Evolutionary conservation across 2,329 filamentous ascomycete species (phyloP).

Genomic region (Coniochaeta pulveracea): DNA sequence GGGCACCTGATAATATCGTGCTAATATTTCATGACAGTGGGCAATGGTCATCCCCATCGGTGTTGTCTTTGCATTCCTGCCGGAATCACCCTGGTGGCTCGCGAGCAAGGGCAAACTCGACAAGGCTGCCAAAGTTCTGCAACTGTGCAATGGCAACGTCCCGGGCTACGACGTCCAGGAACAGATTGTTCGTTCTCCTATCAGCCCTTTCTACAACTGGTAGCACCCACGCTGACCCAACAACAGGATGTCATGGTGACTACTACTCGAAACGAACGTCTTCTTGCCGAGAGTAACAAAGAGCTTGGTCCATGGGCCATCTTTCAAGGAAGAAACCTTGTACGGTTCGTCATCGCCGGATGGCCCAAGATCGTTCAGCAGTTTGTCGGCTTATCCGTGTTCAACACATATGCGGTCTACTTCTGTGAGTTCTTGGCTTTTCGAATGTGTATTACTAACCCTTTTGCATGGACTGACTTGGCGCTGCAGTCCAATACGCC

Average conservation of each 20-base stretch:
- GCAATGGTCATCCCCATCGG: too few species aligned
- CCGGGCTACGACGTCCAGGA: slow-evolving; percentile 5
- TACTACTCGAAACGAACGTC: too few species aligned
- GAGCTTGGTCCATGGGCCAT: too few species aligned
- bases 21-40: too few species aligned
- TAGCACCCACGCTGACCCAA: too few species aligned
- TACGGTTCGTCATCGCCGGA: slow-evolving; percentile 17
- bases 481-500: slow-evolving; percentile 29
- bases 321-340: slow-evolving; percentile 18
- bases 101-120: background rate
- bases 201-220: too few species aligned
- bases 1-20: background rate
- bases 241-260: too few species aligned
- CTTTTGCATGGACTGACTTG: too few species aligned
- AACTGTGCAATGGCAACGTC: slow-evolving; percentile 1
- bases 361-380: slow-evolving; percentile 16
- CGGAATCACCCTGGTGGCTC: slow-evolving; percentile 4
- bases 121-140: slow-evolving; percentile 6
- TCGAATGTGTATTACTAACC: too few species aligned
- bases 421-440: too few species aligned
- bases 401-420: slow-evolving; percentile 14
- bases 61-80: slow-evolving; percentile 1
- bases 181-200: slow-evolving; percentile 3
- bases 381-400: slow-evolving; percentile 13
- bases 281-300: too few species aligned